Evolutionary conservation across 176 grass and related monocot species (phyloP).

Genomic region (Raddia guianensis): DNA sequence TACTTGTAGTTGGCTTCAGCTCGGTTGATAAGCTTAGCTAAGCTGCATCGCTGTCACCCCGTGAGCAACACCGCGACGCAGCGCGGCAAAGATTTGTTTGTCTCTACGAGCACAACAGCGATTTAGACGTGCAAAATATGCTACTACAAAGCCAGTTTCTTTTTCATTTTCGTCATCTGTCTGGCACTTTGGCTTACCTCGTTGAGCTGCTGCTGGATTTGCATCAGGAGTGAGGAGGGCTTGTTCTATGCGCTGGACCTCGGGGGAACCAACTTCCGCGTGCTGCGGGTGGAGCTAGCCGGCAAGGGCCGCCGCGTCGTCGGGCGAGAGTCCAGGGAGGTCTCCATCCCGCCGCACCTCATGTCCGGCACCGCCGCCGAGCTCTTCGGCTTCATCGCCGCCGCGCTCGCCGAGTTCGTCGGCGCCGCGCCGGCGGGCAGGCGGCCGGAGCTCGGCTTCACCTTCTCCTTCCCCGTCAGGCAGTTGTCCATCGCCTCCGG

Average conservation of each 20-base stretch:
- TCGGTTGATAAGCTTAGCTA: slow-evolving; percentile 3
- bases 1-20: background rate
- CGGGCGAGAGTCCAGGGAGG: slow-evolving; percentile 60
- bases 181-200: too few species aligned
- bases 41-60: too few species aligned
- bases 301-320: slow-evolving; percentile 57
- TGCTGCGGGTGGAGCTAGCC: slow-evolving; percentile 68
- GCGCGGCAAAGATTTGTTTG: too few species aligned
- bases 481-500: slow-evolving; percentile 76
- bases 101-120: too few species aligned
- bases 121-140: too few species aligned
- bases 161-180: too few species aligned
- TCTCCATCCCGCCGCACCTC: slow-evolving; percentile 77
- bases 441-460: slow-evolving; percentile 79
- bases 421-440: slow-evolving; percentile 13
- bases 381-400: slow-evolving; percentile 81
- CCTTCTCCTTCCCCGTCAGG: slow-evolving; percentile 87
- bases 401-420: slow-evolving; percentile 48
- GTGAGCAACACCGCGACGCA: too few species aligned
- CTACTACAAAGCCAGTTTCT: too few species aligned
- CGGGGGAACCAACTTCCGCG: slow-evolving; percentile 86
- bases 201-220: too few species aligned
- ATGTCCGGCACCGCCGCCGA: slow-evolving; percentile 62
- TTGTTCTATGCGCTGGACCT: slow-evolving; percentile 83
- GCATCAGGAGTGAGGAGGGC: slow-evolving; percentile 61